Conservation (phyloP, 78 protist genomes). For the Dictyostelium discoideum region DNA sequence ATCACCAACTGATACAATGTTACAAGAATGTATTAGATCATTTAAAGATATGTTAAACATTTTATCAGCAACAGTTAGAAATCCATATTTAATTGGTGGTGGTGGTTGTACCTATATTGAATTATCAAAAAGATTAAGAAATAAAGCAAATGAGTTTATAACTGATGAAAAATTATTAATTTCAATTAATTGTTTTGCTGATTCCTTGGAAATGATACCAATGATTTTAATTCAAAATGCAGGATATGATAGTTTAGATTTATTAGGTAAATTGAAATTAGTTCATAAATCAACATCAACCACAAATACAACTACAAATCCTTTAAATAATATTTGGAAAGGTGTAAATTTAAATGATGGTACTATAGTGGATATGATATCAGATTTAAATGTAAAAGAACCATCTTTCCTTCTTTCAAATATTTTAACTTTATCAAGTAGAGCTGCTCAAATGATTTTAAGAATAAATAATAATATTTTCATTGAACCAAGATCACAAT, state of each 20-base stretch:
- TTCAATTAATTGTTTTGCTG: constrained; percentile 23
- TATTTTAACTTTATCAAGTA: constrained; percentile 33
- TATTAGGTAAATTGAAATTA: constrained; percentile 10
- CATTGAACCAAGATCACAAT: constrained; percentile 52
- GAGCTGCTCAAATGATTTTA: constrained; percentile 73
- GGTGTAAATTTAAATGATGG: constrained; percentile 59
- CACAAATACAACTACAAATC: neutral
- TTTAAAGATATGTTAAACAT: constrained; percentile 68
- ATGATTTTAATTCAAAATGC: constrained; percentile 65
- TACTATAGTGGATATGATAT: constrained; percentile 50
- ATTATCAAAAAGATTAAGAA: constrained; percentile 28
- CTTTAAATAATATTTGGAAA: constrained; percentile 3
- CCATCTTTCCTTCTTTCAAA: constrained; percentile 49
- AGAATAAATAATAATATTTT: constrained; percentile 53
- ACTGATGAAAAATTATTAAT: constrained; percentile 24
- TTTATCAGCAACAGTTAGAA: constrained; percentile 13
- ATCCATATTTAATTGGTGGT: constrained; percentile 69
- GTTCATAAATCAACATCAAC: neutral
- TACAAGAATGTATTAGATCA: constrained; percentile 61
- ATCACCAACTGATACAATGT: constrained; percentile 65
- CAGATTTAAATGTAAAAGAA: constrained; percentile 25
- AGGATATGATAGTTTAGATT: constrained; percentile 28
- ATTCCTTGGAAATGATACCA: constrained; percentile 62
- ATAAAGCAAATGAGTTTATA: neutral
- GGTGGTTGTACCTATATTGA: constrained; percentile 60